These are phyloP conservation scores for Mycena rebaudengoi DNA, from an alignment of 768 basidiomycete genomes.

Conservation along the genomic window DNA sequence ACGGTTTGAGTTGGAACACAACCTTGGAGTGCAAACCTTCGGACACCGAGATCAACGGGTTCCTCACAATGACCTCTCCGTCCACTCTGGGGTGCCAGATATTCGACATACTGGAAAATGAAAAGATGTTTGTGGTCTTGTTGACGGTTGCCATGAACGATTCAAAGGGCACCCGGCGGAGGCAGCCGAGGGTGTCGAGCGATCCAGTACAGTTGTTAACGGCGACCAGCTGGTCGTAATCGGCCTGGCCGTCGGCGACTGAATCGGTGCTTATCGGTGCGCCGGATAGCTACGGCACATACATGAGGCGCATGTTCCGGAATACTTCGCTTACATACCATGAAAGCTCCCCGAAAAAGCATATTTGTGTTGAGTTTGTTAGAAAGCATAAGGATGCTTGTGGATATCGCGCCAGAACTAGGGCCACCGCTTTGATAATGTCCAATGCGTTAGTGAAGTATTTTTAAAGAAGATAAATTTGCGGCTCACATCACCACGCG, in stretches of 20 bases:
- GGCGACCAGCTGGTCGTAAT: neutral
- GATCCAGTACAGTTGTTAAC: conserved; percentile 32
- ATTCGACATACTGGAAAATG: conserved; percentile 37
- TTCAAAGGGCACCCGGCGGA: conserved; percentile 39
- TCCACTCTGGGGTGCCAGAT: conserved; percentile 51
- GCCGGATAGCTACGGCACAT: neutral
- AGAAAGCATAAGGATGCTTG: neutral
- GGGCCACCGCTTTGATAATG: neutral
- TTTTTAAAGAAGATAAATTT: no score
- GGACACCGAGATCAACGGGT: conserved; percentile 40
- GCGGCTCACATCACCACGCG: conserved; percentile 51
- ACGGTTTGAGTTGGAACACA: neutral
- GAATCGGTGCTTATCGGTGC: neutral
- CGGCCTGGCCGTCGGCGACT: neutral
- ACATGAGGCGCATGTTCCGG: neutral
- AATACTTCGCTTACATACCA: neutral
- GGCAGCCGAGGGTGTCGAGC: conserved; percentile 40
- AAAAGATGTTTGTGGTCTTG: conserved; percentile 37
- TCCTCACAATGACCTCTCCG: conserved; percentile 44
- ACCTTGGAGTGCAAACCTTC: conserved; percentile 42
- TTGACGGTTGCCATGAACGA: conserved; percentile 42
- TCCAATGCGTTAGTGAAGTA: neutral
- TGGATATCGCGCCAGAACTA: conserved; percentile 22
- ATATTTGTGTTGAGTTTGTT: conserved; percentile 12
- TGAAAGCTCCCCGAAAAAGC: conserved; percentile 14